Base-by-base conservation (phyloP, 768 basidiomycete species). In the Trichaptum fuscoviolaceum region DNA sequence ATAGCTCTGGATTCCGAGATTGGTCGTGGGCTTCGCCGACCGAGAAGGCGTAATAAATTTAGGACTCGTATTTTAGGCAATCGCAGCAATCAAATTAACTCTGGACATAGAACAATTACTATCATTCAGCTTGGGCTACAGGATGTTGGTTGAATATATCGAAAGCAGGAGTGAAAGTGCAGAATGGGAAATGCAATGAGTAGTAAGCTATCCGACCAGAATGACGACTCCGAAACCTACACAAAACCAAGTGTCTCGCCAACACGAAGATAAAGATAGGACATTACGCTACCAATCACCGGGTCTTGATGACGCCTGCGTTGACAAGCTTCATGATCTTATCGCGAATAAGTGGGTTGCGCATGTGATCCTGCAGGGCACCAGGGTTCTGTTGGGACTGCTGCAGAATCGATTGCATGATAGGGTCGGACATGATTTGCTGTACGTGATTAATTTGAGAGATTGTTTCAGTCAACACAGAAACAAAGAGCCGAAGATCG, bases 301-400 rank as follows among this genome's bases (percentile, higher is more conserved):
- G 83, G 34, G 95, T 95, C 79, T 84, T 87, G 80, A 98, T 96
- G 73, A 98, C 92, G 66, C 96, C 96, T 30, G 95, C 95, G 66
- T 93, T 92, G 72, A 96, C 82, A 62, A 98, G 82, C 79, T 96
- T 96, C 81, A 87, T 84, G 69, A 97, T 92, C 82, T 96, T 96
- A 65, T 82, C 76, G 57, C 85, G 84, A 35, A 96, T 88, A 35
- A 82, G 76, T 8, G 93, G 90, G 73, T 96, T 97, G 86, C 95
- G 94, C 90, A 99, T 91, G 79, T 99, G 96, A 71, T 97, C 94
- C 76, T 93, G 91, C 67, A 99, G 80, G 25, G 96, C 93, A 59
- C 85, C 81, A 7, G 97, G 96, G 77, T 98, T 88, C 63, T 79
- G 72, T 79, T 99, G 96, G 7, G 95, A 94, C 79, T 99, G 96